Conservation (phyloP, 225 moss, liverwort and hornwort genomes). For the Bryoerythrophyllum caledonicum region DNA sequence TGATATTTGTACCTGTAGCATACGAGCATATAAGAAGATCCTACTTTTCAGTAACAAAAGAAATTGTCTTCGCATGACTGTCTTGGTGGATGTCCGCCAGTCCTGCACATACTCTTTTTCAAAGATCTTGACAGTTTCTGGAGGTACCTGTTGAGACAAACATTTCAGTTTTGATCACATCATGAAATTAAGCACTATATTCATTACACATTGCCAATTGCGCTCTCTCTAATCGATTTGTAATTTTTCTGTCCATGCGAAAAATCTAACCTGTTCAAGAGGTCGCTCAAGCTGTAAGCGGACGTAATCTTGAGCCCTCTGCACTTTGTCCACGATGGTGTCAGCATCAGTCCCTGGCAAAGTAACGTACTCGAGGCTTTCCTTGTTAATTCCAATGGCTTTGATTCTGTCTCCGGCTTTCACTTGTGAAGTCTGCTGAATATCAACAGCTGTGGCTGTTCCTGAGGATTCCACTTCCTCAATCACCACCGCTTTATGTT, state of each 20-base stretch:
- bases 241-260: no score
- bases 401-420: slow-evolving; percentile 71
- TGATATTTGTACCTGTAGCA: slow-evolving; percentile 52
- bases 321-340: slow-evolving; percentile 61
- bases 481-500: slow-evolving; percentile 52
- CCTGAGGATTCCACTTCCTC: slow-evolving; percentile 73
- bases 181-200: not conserved
- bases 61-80: slow-evolving; percentile 64
- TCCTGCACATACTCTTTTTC: slow-evolving; percentile 70
- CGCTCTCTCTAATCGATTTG: no score
- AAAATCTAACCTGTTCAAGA: slow-evolving; percentile 38
- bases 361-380: slow-evolving; percentile 57
- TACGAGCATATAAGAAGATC: slow-evolving; percentile 60
- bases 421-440: slow-evolving; percentile 69
- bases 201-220: no score
- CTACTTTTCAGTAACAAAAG: slow-evolving; percentile 56
- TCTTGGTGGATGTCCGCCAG: slow-evolving; percentile 55
- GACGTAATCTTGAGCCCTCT: slow-evolving; percentile 46
- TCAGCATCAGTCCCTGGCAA: slow-evolving; percentile 50
- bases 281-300: slow-evolving; percentile 79
- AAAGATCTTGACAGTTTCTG: slow-evolving; percentile 30
- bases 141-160: slow-evolving; percentile 16
- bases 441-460: slow-evolving; percentile 53
- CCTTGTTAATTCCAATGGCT: slow-evolving; percentile 47
- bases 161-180: not conserved